Evolutionary conservation across 176 grass and related monocot genomes (phyloP).

Genomic region (Aegilops longissima): DNA sequence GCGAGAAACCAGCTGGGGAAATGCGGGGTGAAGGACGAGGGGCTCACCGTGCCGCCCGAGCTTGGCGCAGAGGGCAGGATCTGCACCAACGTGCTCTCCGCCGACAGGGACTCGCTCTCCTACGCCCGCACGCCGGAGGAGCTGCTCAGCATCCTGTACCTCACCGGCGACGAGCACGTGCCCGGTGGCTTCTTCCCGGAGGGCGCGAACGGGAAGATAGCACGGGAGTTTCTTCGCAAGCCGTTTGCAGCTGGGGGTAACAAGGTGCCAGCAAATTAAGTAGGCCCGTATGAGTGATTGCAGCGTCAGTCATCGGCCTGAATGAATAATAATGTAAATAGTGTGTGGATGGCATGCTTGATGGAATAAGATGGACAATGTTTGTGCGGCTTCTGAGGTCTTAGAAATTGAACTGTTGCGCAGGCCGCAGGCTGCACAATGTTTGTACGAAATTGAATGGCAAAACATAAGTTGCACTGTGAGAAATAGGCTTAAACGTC

Average conservation of each 20-base stretch:
- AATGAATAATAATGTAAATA: too few species aligned
- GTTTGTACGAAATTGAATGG: too few species aligned
- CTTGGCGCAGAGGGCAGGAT: constrained; percentile 57
- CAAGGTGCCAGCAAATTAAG: not conserved
- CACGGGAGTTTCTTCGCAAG: constrained; percentile 33
- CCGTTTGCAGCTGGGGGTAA: not conserved
- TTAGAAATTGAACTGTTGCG: too few species aligned
- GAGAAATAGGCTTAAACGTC: too few species aligned
- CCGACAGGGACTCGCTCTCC: constrained; percentile 59
- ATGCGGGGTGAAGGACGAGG: constrained; percentile 81
- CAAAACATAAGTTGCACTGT: too few species aligned
- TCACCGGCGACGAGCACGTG: constrained; percentile 45
- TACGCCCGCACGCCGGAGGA: constrained; percentile 57
- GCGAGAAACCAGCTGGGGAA: constrained; percentile 50
- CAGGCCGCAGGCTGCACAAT: too few species aligned
- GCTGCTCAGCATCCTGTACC: constrained; percentile 66
- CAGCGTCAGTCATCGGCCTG: too few species aligned
- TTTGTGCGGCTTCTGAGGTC: too few species aligned
- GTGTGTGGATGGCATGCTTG: too few species aligned
- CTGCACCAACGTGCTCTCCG: constrained; percentile 68
- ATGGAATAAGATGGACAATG: too few species aligned
- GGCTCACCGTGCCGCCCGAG: constrained; percentile 50
- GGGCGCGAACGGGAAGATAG: constrained; percentile 67
- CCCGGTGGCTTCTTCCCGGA: constrained; percentile 63
- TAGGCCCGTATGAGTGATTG: not conserved